Evolutionary conservation across 2,329 filamentous ascomycete species (phyloP), one percentile per base, ranked within the genome.

Genomic region (Aspergillus sp.): DNA sequence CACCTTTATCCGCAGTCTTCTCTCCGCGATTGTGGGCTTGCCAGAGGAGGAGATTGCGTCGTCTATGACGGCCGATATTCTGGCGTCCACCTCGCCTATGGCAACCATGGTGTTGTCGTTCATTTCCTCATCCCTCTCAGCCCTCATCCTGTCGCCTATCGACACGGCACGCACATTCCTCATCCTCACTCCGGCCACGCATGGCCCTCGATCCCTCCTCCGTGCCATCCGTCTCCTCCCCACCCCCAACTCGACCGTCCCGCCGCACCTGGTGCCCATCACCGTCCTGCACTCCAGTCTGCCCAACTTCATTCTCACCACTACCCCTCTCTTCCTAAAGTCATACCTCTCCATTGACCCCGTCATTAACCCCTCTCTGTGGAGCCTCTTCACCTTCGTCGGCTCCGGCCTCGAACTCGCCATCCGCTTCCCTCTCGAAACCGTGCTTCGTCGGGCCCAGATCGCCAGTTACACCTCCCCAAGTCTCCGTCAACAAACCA

Each of bases 11-110:
- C 81, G 89, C 58, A 93, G 88, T 59, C 78, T 96, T 44, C 76
- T 97, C n/a, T 88, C 88, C 40, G 91, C 93, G 1, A 76, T 97
- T 4, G 78, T 97, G 56, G 94, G 94, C 52, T 79, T 97, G 9
- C 90, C 91, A 1, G 91, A 97, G 30, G 86, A 85, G 6, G 73
- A 78, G 29, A 65, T 79, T 12, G 71, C 65, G 4, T 66, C 73
- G 4, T 70, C 69, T 7, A 72, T 88, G 46, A 81, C 80, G 55
- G 59, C 66, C 19, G 89, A 94, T 60, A 82, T 90, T 19, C 73
- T 91, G 48, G 86, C 87, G 8, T 88, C 86, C 7, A 84, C 89
- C 1, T 88, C 87, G 51, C 90, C 91, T 0, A 80, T 88, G 73
- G 81, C 83, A 0, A 93, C 88, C 0, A 75, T 98, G 2, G 80